Conservation (phyloP, 129 eudicot species). For the Artemisia tridentata region DNA sequence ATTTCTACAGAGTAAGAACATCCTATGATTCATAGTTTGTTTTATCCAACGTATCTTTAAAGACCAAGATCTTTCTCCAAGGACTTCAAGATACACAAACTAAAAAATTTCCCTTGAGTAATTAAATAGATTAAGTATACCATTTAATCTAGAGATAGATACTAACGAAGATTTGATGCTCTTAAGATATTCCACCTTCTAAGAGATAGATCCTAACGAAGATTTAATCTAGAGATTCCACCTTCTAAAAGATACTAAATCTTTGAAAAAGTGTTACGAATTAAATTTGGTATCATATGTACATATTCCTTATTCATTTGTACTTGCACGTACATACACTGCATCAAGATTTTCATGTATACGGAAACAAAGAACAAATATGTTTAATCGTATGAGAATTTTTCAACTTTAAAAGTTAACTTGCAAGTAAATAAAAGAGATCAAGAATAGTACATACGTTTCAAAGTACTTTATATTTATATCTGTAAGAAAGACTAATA, state of each 20-base stretch:
- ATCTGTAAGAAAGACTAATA: constrained; percentile 1
- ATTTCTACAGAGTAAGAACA: too few relatives aligned
- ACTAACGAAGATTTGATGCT: constrained; percentile 11
- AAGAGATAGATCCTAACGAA: too few relatives aligned
- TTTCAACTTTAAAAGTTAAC: not conserved
- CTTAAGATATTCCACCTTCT: not conserved
- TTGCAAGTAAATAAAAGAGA: not conserved
- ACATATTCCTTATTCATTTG: constrained; percentile 9
- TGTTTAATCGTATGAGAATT: too few relatives aligned
- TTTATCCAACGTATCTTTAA: not conserved
- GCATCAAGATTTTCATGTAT: not conserved
- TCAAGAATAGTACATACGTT: not conserved
- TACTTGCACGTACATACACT: constrained; percentile 22
- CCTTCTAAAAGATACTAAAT: not conserved
- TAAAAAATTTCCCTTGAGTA: not conserved
- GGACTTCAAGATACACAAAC: too few relatives aligned
- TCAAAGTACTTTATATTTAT: constrained; percentile 6
- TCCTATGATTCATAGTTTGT: too few relatives aligned
- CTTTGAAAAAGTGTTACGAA: constrained; percentile 1
- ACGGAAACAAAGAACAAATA: too few relatives aligned
- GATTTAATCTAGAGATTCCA: constrained; percentile 6
- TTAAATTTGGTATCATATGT: constrained; percentile 18
- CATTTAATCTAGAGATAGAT: not conserved
- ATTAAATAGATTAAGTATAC: not conserved
- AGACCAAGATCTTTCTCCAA: not conserved